These are phyloP conservation scores for Tetrapyrgos nigripes DNA, from an alignment of 1,284 basidiomycete species.

Conservation along the genomic window DNA sequence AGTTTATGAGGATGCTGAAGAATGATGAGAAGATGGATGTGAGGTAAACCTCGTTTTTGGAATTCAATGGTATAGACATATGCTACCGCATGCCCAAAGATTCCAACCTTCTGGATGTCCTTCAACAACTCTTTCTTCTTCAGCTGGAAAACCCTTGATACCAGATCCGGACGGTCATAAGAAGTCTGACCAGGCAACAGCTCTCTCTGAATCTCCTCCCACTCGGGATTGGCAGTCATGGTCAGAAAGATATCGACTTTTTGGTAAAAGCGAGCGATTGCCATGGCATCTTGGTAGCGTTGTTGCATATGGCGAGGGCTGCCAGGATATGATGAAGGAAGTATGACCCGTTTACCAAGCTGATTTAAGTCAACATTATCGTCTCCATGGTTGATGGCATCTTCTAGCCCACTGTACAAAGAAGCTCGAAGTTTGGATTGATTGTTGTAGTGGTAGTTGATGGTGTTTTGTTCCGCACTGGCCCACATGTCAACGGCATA, in stretches of 20 bases:
- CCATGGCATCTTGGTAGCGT: slow-evolving; percentile 51
- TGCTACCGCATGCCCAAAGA: slow-evolving; percentile 33
- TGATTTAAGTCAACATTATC: slow-evolving; percentile 27
- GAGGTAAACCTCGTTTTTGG: slow-evolving; percentile 57
- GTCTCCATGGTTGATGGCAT: slow-evolving; percentile 35
- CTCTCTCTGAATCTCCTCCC: slow-evolving; percentile 48
- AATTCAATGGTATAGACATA: slow-evolving; percentile 55
- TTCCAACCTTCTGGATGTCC: slow-evolving; percentile 32
- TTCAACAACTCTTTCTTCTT: slow-evolving; percentile 47
- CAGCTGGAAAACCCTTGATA: slow-evolving; percentile 49
- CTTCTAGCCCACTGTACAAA: slow-evolving; percentile 40
- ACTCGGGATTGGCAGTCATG: slow-evolving; percentile 52
- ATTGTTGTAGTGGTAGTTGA: slow-evolving; percentile 6
- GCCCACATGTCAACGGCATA: slow-evolving; percentile 26
- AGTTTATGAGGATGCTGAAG: slow-evolving; percentile 37
- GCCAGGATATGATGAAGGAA: slow-evolving; percentile 49
- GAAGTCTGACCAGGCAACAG: slow-evolving; percentile 45
- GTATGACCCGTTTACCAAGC: slow-evolving; percentile 40
- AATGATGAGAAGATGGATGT: slow-evolving; percentile 53
- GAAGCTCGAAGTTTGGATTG: slow-evolving; percentile 28
- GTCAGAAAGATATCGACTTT: slow-evolving; percentile 53
- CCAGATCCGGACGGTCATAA: slow-evolving; percentile 51
- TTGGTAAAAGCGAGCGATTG: slow-evolving; percentile 38
- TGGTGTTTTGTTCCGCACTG: slow-evolving; percentile 33
- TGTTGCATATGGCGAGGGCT: slow-evolving; percentile 49